A percentile compares a stretch with the other conserved stretches of the same genome.
phyloP scores from a whole-genome alignment of 2,329 filamentous ascomycete genomes.

The Fusarium coffeatum region DNA sequence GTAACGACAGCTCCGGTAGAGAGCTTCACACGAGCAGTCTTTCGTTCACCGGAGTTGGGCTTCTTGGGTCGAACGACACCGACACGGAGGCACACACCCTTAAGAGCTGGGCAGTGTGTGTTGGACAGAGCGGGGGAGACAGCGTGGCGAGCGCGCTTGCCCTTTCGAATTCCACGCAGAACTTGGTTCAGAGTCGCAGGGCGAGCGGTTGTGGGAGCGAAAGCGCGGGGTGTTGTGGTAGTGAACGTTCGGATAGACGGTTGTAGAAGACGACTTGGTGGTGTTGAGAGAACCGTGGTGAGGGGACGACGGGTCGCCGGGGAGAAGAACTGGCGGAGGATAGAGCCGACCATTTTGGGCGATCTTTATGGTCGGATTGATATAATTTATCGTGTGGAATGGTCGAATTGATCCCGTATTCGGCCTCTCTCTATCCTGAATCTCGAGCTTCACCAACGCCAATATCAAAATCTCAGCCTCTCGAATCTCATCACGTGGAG shows the following conservation, averaged over 20 bases:
- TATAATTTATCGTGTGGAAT: background rate
- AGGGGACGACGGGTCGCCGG: slow-evolving; percentile 48
- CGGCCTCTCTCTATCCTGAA: slow-evolving; percentile 22
- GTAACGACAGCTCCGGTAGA: slow-evolving; percentile 89
- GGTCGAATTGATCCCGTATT: slow-evolving; percentile 29
- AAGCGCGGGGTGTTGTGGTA: slow-evolving; percentile 48
- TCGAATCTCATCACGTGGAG: slow-evolving; percentile 33
- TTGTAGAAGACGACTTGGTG: slow-evolving; percentile 33
- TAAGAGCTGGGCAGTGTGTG: slow-evolving; percentile 80
- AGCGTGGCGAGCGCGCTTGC: slow-evolving; percentile 84
- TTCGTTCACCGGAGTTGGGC: slow-evolving; percentile 96
- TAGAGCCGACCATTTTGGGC: slow-evolving; percentile 51
- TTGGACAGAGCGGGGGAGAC: slow-evolving; percentile 85
- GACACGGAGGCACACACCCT: slow-evolving; percentile 96
- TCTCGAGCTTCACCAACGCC: slow-evolving; percentile 25
- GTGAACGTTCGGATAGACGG: slow-evolving; percentile 50
- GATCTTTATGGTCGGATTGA: slow-evolving; percentile 31
- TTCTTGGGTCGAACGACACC: slow-evolving; percentile 97
- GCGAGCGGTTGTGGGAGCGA: slow-evolving; percentile 58
- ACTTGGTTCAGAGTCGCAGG: slow-evolving; percentile 80
- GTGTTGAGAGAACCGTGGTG: slow-evolving; percentile 29
- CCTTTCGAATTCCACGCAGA: slow-evolving; percentile 78
- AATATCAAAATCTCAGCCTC: slow-evolving; percentile 45
- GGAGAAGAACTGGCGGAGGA: slow-evolving; percentile 53
- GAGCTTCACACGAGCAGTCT: slow-evolving; percentile 91